These are phyloP conservation scores for Candida caryicola DNA, from an alignment of 805 yeast species.

Conservation along the genomic window DNA sequence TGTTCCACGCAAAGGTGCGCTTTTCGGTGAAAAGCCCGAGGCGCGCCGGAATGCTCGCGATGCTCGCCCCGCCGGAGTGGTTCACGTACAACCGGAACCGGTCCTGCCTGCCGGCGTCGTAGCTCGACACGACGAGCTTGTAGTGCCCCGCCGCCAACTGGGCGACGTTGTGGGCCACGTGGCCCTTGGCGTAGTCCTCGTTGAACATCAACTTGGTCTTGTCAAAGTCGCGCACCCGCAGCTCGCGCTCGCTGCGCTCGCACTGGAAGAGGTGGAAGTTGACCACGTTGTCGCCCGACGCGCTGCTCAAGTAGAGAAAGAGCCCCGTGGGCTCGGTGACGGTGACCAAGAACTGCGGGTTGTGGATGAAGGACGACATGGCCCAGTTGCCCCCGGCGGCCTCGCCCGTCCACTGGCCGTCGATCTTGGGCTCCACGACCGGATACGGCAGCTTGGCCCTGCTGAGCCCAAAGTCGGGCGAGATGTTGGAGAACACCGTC, in stretches of 20 bases:
- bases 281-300: constrained; percentile 13
- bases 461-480: constrained; percentile 16
- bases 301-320: not conserved
- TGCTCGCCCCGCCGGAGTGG: constrained; percentile 13
- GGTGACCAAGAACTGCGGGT: constrained; percentile 51
- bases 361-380: constrained; percentile 42
- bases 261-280: constrained; percentile 46
- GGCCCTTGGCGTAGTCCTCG: constrained; percentile 36
- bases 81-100: constrained; percentile 32
- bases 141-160: constrained; percentile 37
- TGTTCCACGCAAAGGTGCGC: constrained; percentile 35
- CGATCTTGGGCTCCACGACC: constrained; percentile 14
- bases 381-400: constrained; percentile 57
- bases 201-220: constrained; percentile 22
- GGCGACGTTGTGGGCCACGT: constrained; percentile 20
- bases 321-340: constrained; percentile 12
- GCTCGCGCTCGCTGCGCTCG: constrained; percentile 21
- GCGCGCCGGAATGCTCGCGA: constrained; percentile 19
- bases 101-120: constrained; percentile 26
- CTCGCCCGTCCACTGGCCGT: constrained; percentile 45
- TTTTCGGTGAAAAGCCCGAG: constrained; percentile 35
- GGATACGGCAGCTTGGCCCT: constrained; percentile 31
- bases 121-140: constrained; percentile 47
- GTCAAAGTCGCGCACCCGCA: constrained; percentile 20
- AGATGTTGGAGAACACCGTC: constrained; percentile 25